A percentile compares a stretch with the other conserved stretches of the same genome.
phyloP scores from a whole-genome alignment of 352 stramenopile genomes.

The Achlya hypogyna region DNA sequence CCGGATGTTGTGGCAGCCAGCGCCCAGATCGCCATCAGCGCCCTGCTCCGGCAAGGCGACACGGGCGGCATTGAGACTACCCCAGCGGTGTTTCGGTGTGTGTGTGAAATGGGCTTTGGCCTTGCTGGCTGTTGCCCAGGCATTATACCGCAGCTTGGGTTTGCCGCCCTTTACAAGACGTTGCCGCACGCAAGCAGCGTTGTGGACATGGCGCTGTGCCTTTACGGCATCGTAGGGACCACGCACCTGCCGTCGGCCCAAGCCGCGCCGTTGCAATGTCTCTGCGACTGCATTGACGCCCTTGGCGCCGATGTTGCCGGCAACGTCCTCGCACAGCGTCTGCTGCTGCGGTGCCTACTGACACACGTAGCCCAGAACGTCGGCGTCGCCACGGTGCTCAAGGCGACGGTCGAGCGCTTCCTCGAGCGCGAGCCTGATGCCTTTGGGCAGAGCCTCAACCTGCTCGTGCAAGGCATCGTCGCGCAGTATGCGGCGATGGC shows the following conservation, averaged over 20 bases:
- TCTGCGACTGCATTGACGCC: conserved; percentile 63
- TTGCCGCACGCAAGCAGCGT: not conserved
- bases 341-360: not conserved
- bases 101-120: not conserved
- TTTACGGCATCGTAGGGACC: not conserved
- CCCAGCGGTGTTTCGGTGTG: not conserved
- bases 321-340: not conserved
- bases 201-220: not conserved
- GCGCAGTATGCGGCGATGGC: conserved; percentile 28
- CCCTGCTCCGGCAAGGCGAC: not conserved
- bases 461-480: conserved; percentile 71
- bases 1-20: not conserved
- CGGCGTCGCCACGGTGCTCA: conserved; percentile 21
- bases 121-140: not conserved
- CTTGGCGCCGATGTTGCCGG: conserved; percentile 20
- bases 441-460: conserved; percentile 74
- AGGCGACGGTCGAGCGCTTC: conserved; percentile 47
- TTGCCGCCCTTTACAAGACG: not conserved
- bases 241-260: not conserved
- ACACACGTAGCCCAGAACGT: not conserved
- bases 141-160: not conserved
- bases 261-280: conserved; percentile 38
- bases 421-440: conserved; percentile 39
- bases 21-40: not conserved
- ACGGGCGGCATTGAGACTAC: not conserved